Base-by-base conservation (phyloP, 495 filamentous ascomycete species). In the Cercophora sp. region DNA sequence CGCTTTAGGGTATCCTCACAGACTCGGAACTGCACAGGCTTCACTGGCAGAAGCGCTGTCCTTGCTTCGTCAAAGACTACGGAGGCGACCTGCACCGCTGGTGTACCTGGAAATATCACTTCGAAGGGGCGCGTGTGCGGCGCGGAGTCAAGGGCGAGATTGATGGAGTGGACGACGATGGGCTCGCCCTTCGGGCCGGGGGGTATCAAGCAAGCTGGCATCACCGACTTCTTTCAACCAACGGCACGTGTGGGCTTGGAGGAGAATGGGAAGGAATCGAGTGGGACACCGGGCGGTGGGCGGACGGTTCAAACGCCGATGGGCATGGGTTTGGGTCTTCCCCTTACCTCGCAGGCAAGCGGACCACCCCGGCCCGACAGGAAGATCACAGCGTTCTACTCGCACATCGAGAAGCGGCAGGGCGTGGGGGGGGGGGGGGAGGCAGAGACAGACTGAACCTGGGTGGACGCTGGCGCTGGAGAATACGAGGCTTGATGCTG, bases 361-460 rank as follows among this genome's bases (percentile, higher is more conserved):
- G 20, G 39, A 44, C 49, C 49, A 43, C 49, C 49, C 49, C 48
- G 48, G 42, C 39, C 40, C 26, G 39, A 52, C 18, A 52, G 40
- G 18, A 52, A 52, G 50, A 52, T 45, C 40, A 52, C 40, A 44
- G 50, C 50, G 25, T 43, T 52, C 27, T 52, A 52, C 40, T 52
- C 29, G 16, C 23, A 52, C 36, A 52, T 44, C 25, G 25, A 52
- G 36, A 52, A 52, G 49, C 49, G 25, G 50, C 29, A 44, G 27
- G 39, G 29, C 40, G 26, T 52, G 19, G 39, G 50, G 50, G 39
- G 27, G 39, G 37, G n/a, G n/a, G n/a, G n/a, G n/a, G n/a, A 52
- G 50, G 50, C 40, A 45, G 39, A 52, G 39, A 35, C 39, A n/a
- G 39, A 43, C 49, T 52, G 26, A 22, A 52, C 39, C 36, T 52